Evolutionary conservation across 2,329 filamentous ascomycete species (phyloP).

Genomic region (Pseudogymnoascus sp.): DNA sequence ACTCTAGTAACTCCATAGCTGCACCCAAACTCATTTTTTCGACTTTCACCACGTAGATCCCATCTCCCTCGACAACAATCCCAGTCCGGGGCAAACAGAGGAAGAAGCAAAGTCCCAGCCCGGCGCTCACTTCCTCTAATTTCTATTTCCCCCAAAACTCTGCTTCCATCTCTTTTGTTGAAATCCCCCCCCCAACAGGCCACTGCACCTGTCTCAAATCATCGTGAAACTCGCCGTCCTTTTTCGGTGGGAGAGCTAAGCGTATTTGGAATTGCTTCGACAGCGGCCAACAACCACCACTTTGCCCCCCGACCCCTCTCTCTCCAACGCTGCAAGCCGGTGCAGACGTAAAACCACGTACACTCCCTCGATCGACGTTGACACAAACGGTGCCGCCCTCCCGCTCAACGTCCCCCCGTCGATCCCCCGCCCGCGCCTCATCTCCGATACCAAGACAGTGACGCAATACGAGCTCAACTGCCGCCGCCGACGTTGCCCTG

Average conservation of each 20-base stretch:
- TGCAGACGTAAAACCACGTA: neutral
- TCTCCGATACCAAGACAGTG: neutral
- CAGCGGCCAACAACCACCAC: neutral
- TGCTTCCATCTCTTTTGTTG: neutral
- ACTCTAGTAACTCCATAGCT: neutral
- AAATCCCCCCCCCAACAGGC: neutral
- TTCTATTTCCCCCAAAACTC: neutral
- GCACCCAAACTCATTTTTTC: neutral
- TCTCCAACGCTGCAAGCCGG: neutral
- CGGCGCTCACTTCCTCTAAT: neutral
- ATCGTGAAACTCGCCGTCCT: neutral
- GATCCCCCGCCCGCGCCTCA: neutral
- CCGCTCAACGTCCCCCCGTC: neutral
- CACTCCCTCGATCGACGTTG: neutral
- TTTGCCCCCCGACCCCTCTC: neutral
- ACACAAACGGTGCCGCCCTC: neutral
- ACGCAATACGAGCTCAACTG: neutral
- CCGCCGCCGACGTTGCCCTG: neutral
- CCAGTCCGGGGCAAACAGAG: neutral
- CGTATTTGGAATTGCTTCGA: neutral
- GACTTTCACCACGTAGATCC: neutral
- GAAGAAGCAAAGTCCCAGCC: neutral
- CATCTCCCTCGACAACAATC: neutral
- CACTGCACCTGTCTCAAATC: neutral
- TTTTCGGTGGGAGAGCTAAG: neutral